Evolutionary conservation across 2,329 filamentous ascomycete genomes (phyloP).

Genomic region (Canariomyces notabilis): DNA sequence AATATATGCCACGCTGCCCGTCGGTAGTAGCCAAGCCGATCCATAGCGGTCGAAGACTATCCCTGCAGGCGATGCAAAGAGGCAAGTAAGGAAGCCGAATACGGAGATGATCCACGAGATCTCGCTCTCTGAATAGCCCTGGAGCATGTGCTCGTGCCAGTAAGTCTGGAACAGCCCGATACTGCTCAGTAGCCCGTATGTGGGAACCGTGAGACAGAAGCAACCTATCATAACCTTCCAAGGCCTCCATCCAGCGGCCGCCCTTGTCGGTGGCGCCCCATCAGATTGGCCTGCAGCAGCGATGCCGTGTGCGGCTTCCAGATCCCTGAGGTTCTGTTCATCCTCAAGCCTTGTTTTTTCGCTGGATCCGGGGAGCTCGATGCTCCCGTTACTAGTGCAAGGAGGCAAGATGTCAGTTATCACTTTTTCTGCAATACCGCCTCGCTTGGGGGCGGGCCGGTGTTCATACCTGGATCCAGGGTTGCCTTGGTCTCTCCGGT

Average conservation of each 20-base stretch:
- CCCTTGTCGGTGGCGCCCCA: neutral
- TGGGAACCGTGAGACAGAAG: constrained; percentile 24
- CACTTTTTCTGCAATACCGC: constrained; percentile 4
- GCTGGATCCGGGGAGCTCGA: neutral
- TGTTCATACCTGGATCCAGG: constrained; percentile 2
- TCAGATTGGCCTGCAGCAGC: constrained; percentile 1
- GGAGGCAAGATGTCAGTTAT: constrained; percentile 17
- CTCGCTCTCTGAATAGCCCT: constrained; percentile 14
- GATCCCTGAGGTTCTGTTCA: constrained; percentile 8
- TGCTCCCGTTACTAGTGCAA: constrained; percentile 4
- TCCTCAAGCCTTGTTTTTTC: constrained; percentile 2
- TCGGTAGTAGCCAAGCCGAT: constrained; percentile 17
- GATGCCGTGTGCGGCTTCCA: constrained; percentile 5
- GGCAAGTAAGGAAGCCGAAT: constrained; percentile 27
- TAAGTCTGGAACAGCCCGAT: constrained; percentile 29
- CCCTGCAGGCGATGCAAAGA: constrained; percentile 24
- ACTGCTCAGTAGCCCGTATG: constrained; percentile 27
- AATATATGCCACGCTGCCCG: constrained; percentile 23
- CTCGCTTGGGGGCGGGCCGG: constrained; percentile 5
- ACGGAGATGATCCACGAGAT: constrained; percentile 30
- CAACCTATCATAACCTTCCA: constrained; percentile 24
- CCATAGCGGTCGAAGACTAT: constrained; percentile 25
- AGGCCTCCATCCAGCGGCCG: constrained; percentile 18
- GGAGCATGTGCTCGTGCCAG: constrained; percentile 26
- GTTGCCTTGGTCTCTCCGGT: neutral